Conservation (phyloP, 2,329 filamentous ascomycete species). For the Blumeria hordei region DNA sequence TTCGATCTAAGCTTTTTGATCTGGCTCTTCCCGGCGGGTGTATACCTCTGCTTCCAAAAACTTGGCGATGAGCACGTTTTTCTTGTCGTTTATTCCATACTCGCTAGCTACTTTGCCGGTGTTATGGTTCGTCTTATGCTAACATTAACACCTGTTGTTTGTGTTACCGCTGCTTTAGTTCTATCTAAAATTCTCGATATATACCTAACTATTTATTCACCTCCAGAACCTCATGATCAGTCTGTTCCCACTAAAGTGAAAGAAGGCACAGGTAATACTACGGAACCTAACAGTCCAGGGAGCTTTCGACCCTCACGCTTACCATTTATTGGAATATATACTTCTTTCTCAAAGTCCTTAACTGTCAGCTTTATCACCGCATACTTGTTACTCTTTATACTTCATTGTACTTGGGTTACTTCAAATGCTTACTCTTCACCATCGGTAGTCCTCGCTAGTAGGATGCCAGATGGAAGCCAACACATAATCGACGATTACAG, state of each 20-base stretch:
- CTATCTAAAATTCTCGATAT: conserved; percentile 72
- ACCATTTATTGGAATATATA: conserved; percentile 67
- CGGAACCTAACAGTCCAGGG: conserved; percentile 27
- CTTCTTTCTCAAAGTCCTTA: conserved; percentile 51
- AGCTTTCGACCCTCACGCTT: conserved; percentile 46
- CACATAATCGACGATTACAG: conserved; percentile 99
- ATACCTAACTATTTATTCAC: conserved; percentile 46
- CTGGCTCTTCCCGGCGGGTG: conserved; percentile 95
- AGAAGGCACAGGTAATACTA: conserved; percentile 22
- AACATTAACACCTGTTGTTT: conserved; percentile 87
- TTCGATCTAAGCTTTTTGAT: conserved; percentile 96
- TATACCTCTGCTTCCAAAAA: conserved; percentile 92
- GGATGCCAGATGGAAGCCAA: conserved; percentile 78
- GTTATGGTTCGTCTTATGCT: conserved; percentile 99
- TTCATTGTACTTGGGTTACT: conserved; percentile 98
- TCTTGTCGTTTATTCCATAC: conserved; percentile 86
- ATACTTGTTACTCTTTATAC: conserved; percentile 24
- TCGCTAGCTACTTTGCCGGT: conserved; percentile 92
- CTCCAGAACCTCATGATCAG: conserved; percentile 20
- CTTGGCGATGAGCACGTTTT: conserved; percentile 94
- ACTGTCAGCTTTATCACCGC: conserved; percentile 21
- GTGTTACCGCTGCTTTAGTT: conserved; percentile 75
- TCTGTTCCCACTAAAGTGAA: conserved; percentile 6
- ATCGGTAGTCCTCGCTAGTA: conserved; percentile 83
- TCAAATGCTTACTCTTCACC: conserved; percentile 97